Conservation (phyloP, 345 rosid species). For the Populus davidiana region DNA sequence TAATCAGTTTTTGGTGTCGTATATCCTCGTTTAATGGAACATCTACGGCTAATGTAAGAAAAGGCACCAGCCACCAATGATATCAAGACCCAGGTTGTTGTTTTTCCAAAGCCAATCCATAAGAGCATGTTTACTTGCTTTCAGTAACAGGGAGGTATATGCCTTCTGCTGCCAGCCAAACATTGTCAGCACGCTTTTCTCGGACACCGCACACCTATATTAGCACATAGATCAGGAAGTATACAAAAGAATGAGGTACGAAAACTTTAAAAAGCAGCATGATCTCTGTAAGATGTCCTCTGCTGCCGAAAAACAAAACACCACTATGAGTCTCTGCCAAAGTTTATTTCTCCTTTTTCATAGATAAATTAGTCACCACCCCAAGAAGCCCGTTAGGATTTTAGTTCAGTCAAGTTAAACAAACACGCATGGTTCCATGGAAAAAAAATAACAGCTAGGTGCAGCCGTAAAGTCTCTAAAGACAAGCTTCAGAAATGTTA, state of each 20-base stretch:
- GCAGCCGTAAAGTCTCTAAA: neutral
- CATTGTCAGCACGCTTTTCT: constrained; percentile 79
- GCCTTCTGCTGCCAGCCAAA: constrained; percentile 98
- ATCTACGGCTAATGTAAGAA: constrained; percentile 17
- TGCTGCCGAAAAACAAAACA: neutral
- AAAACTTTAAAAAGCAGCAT: neutral
- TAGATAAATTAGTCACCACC: neutral
- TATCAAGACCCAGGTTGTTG: constrained; percentile 42
- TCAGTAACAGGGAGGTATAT: constrained; percentile 75
- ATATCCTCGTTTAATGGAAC: constrained; percentile 6
- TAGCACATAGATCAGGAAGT: constrained; percentile 10
- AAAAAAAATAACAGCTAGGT: neutral
- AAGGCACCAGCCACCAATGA: constrained; percentile 33
- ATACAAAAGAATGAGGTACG: neutral
- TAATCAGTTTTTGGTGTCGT: neutral
- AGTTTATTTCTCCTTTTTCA: neutral
- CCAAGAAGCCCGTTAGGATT: neutral
- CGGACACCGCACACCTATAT: constrained; percentile 76
- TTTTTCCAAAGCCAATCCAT: constrained; percentile 12
- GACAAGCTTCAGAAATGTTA: neutral
- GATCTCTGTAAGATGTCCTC: neutral
- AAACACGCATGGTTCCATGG: neutral
- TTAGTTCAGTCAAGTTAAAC: neutral
- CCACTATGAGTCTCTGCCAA: neutral
- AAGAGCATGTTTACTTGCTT: constrained; percentile 43